phyloP scores from a whole-genome alignment of 2,329 filamentous ascomycete species.

The Colletotrichum tropicale region DNA sequence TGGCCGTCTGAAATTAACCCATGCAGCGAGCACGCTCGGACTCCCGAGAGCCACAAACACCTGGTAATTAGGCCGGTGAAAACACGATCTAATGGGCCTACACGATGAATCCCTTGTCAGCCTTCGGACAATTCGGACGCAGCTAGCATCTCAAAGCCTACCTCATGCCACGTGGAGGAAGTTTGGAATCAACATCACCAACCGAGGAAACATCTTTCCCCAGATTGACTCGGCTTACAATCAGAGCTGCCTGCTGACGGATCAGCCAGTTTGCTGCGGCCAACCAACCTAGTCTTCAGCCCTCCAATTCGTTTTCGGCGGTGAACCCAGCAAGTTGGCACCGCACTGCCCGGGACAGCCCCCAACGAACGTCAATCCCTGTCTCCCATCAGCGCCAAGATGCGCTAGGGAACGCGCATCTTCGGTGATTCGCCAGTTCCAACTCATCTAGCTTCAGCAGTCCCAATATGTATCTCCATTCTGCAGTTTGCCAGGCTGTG shows the following conservation, averaged over 20 bases:
- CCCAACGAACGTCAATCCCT: neutral
- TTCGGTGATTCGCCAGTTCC: neutral
- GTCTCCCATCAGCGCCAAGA: neutral
- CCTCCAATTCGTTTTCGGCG: neutral
- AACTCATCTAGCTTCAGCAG: neutral
- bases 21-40: neutral
- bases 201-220: neutral
- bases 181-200: neutral
- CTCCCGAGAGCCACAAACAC: neutral
- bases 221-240: neutral
- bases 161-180: neutral
- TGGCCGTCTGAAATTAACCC: neutral
- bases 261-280: neutral
- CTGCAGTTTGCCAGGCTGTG: neutral
- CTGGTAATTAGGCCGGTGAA: neutral
- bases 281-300: neutral
- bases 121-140: neutral
- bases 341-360: neutral
- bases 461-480: neutral
- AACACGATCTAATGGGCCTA: too few relatives aligned
- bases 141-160: neutral
- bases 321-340: neutral
- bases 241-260: neutral
- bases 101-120: too few relatives aligned
- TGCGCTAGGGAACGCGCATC: neutral